These are phyloP conservation scores for Rosa multiflora DNA, from an alignment of 306 rosid genomes.

Conservation along the genomic window DNA sequence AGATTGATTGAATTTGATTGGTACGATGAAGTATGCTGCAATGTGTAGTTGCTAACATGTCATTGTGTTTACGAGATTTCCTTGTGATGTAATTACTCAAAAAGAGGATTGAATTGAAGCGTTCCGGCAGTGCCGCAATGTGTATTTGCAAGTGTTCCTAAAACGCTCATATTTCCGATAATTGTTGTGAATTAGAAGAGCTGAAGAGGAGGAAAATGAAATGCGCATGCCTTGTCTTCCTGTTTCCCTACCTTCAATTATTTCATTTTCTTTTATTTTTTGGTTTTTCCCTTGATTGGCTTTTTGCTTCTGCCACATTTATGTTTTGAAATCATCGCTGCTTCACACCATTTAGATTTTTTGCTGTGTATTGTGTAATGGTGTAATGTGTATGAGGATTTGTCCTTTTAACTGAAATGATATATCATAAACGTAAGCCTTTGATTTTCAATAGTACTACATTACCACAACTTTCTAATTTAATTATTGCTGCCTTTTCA, in stretches of 20 bases:
- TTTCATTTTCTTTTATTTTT: background rate
- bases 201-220: background rate
- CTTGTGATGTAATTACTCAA: conserved; percentile 18
- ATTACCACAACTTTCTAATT: background rate
- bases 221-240: background rate
- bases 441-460: too few species aligned
- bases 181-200: background rate
- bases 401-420: background rate
- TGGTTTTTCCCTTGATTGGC: background rate
- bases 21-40: conserved; percentile 13
- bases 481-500: background rate
- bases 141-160: background rate
- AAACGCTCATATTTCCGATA: background rate
- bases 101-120: conserved; percentile 11
- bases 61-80: conserved; percentile 3
- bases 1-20: conserved; percentile 11
- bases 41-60: background rate
- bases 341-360: background rate
- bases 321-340: background rate
- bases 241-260: background rate
- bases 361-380: background rate
- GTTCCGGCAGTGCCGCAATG: background rate
- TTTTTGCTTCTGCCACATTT: background rate
- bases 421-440: background rate
- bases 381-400: background rate